Base-by-base conservation (phyloP, 2,329 filamentous ascomycete genomes). In the Huntiella decipiens region DNA sequence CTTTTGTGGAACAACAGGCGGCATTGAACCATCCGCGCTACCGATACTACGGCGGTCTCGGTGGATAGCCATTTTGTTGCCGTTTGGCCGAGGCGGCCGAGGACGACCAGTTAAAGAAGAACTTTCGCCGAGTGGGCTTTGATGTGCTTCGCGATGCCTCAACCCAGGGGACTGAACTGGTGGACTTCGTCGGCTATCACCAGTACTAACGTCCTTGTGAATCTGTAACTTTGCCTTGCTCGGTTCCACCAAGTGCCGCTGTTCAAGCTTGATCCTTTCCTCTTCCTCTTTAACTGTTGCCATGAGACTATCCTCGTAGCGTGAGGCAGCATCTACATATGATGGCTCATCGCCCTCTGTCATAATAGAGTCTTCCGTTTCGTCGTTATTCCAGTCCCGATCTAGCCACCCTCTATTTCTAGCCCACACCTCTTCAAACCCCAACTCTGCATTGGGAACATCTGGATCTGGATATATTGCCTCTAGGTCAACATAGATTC, bases 341-440 rank as follows among this genome's bases (percentile, higher is more conserved):
- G 31, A 43, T 16, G 31, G 40, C 10, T 44, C 41, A 7, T 40
- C 44, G 17, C 37, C 41, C 16, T 46, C 44, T 15, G 42, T 40
- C 33, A 43, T 44, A 16, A 41, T 37, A 1, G 31, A 43, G 13
- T 43, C 40, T 11, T 42, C 38, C 10, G 8, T 28, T 37, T 49
- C 48, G 43, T 67, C 63, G 4, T 67, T 63, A 19, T 69, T 63
- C 74, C 74, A 81, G 13, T 65, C 62, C 39, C 66, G 66, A 51
- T 73, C 64, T 32, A 82, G 62, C 66, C 77, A 78, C 1, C 88
- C 88, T 47, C 82, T 73, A 53, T 75, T 75, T 37, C 70, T 71
- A 28, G 88, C 88, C 63, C 86, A 77, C 16, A 98, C 64, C 62
- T 98, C 91, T 58, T 98, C 91, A 57, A 96, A 93, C 56, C 83